Base-by-base conservation (phyloP, 148 eudicot genomes). In the Heliosperma pusillum region DNA sequence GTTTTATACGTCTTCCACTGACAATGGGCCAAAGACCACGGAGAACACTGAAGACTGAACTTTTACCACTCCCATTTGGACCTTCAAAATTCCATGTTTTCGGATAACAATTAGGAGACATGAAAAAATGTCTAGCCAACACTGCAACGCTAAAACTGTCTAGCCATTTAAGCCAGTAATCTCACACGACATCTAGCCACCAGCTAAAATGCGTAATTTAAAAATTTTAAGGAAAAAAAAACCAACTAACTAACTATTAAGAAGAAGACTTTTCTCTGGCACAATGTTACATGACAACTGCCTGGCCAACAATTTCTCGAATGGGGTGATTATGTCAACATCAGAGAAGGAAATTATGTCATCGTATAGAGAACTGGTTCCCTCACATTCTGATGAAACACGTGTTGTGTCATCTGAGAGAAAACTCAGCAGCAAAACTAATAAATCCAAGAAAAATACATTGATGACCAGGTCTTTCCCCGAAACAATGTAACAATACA, bases 61-160 rank as follows among this genome's bases (percentile, higher is more conserved):
- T 94, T 84, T 94, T 93, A 50, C 98, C 98, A 88, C 98, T 94
- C 65, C 98, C 98, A 71, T 94, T 94, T 69, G 97, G 98, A 84
- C 98, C 98, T 94, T 82, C 57, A 30, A 86, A 72, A 81, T 45
- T 16, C 17, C 40, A 21, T 10, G 33, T 74, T 17, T 24, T 69
- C 65, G 80, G 72, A 60, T 24, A 66, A 47, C 67, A 63, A 62
- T 70, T 72, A 66, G 64, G 68, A 13, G 10, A 57, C 16, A 73
- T 21, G 47, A 44, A 42, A 45, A 33, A 24, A 50, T 27, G 27
- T 61, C 33, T 61, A 61, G 66, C 66, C 66, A 61, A 24, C 66
- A 61, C 20, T 61, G 4, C 24, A 26, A 61, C 36, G 13, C 1
- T 6, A 10, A 24, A 61, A 1, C 65, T 61, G 15, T 61, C 66